Evolutionary conservation across 1,284 basidiomycete genomes (phyloP).

Genomic region (Leccinum variabile): DNA sequence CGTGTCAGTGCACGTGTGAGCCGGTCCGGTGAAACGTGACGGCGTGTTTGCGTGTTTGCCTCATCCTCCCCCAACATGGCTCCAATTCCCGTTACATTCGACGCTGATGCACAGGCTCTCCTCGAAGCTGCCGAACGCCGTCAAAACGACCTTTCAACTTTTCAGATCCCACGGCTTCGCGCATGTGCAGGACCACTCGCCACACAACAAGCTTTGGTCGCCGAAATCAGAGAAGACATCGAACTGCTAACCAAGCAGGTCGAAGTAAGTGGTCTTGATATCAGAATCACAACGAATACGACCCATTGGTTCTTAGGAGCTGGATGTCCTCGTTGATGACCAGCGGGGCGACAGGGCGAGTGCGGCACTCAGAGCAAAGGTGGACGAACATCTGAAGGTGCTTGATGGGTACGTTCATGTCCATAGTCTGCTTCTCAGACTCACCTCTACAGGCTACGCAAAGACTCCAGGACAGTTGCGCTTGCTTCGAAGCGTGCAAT

Average conservation of each 20-base stretch:
- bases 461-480: conserved; percentile 63
- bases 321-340: conserved; percentile 68
- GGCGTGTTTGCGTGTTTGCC: neutral
- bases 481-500: conserved; percentile 70
- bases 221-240: conserved; percentile 76
- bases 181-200: conserved; percentile 64
- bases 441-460: conserved; percentile 51
- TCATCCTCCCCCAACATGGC: conserved; percentile 46
- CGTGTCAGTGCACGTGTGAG: neutral
- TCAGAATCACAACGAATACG: neutral
- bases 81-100: conserved; percentile 55
- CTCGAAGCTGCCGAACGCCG: conserved; percentile 56
- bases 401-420: conserved; percentile 50
- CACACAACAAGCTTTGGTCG: conserved; percentile 69
- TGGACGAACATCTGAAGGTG: conserved; percentile 46
- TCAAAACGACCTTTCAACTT: conserved; percentile 61
- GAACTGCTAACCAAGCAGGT: conserved; percentile 60
- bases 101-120: conserved; percentile 49
- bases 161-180: conserved; percentile 74
- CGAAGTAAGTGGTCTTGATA: conserved; percentile 53
- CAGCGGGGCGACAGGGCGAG: conserved; percentile 57
- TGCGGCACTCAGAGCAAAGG: conserved; percentile 49
- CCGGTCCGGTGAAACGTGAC: neutral
- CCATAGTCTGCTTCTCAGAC: neutral
- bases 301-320: conserved; percentile 42